phyloP scores from a whole-genome alignment of 2,329 filamentous ascomycete genomes.

The Fusarium sp. region DNA sequence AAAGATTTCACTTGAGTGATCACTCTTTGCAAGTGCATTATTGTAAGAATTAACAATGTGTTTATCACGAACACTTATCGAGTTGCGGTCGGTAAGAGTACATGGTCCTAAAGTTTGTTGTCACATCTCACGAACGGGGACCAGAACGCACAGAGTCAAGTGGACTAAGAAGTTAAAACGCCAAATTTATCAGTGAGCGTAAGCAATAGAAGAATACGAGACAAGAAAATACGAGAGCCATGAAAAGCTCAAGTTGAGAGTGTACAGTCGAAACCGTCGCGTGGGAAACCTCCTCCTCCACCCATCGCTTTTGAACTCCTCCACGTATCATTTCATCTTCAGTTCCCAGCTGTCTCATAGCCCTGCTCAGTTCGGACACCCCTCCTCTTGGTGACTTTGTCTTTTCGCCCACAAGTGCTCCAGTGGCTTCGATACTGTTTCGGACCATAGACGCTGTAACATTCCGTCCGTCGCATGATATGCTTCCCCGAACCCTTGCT shows the following conservation, averaged over 20 bases:
- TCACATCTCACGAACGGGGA: neutral
- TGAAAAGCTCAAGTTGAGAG: constrained; percentile 39
- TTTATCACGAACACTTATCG: neutral
- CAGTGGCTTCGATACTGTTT: constrained; percentile 4
- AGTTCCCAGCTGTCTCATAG: neutral
- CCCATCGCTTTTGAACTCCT: constrained; percentile 33
- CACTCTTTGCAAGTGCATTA: neutral
- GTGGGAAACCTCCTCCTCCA: constrained; percentile 23
- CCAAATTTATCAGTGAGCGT: constrained; percentile 41
- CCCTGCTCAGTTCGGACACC: neutral
- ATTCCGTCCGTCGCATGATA: constrained; percentile 22
- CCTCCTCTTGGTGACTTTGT: neutral
- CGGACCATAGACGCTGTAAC: constrained; percentile 22
- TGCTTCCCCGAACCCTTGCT: constrained; percentile 23
- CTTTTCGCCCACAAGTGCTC: neutral
- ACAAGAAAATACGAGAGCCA: constrained; percentile 43
- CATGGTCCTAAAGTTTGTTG: neutral
- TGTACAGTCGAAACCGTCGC: constrained; percentile 44
- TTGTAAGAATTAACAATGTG: neutral
- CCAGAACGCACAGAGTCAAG: constrained; percentile 3
- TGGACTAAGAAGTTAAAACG: constrained; percentile 31
- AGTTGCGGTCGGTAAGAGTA: neutral
- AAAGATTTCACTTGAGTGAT: constrained; percentile 8
- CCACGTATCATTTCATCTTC: constrained; percentile 8
- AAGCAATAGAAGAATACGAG: constrained; percentile 35